Base-by-base conservation (phyloP, 78 protist genomes). In the Reticulomyxa filosa region DNA sequence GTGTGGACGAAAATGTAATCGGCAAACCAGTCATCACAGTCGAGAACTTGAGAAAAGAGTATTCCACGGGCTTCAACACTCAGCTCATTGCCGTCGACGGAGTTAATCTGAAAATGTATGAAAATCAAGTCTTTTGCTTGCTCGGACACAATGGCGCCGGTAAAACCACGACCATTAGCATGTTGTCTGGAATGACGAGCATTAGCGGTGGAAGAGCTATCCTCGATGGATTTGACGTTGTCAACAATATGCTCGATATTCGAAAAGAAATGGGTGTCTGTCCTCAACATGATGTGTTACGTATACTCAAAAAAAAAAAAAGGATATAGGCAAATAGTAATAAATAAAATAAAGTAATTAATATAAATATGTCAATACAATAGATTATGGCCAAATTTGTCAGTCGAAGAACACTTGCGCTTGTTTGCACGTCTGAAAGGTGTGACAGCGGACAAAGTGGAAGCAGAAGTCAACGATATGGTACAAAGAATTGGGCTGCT, bases 71-170 rank as follows among this genome's bases (percentile, higher is more conserved):
- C n/a, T n/a, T n/a, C n/a, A n/a, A n/a, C n/a, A n/a, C n/a, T n/a
- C n/a, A n/a, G n/a, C n/a, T n/a, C n/a, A n/a, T n/a, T n/a, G 61
- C 61, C 36, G 61, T 55, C 10, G 61, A 55, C 61, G 61, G 61
- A 22, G 38, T 55, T n/a, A 11, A 11, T 32, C 61, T 55, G 61
- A 11, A 55, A n/a, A 11, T 55, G 36, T 55, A 55, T 32, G 38
- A n/a, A 22, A 32, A 32, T 11, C 61, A 55, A 32, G 25, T 55
- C 25, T n/a, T n/a, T n/a, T n/a, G 38, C 36, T 51, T 81, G 46
- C 71, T 84, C 8, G 89, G 89, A 11, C 89, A 73, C 69, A 83
- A 83, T 38, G 89, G 86, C n/a, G 85, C 89, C 0, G 89, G 86
- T 4, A 83, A 83, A 51, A 65, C 88, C n/a, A 79, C 87, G 3